Evolutionary conservation across 805 yeast genomes (phyloP), one percentile per base, ranked within the genome.

Genomic region (Metschnikowia borealis): DNA sequence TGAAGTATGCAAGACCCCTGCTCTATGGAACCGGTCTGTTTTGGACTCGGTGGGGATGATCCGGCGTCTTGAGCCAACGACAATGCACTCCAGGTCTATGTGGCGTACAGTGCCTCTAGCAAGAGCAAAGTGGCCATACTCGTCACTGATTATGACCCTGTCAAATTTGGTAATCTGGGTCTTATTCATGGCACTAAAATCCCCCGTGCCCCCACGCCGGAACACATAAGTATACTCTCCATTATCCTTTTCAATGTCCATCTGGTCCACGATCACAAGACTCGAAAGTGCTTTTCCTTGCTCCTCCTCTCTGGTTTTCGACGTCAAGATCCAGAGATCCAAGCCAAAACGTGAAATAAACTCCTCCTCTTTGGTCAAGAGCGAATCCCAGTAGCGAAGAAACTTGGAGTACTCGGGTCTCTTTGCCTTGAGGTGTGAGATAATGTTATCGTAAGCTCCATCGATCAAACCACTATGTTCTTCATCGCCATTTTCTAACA

Each of bases 61-160:
- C 58, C 81, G 72, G 55, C 88, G 75, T 48, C 75, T 72, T 1
- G 85, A 78, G 0, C 79, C 66, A 2, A 90, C 65, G 1, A 70
- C 68, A 2, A 89, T 62, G 6, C 64, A 57, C 6, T 70, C 69
- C 0, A 72, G 66, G 6, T 75, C 68, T 0, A 86, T 67, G 3
- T 62, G 57, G 5, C 70, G 66, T 3, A 90, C 74, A 40, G 63
- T 66, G 0, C 96, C 97, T 45, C 74, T 74, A 1, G 89, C 82
- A 21, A 91, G 60, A 0, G 88, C 86, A 64, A 84, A 84, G 62
- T 86, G 89, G 0, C 96, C 96, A 0, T 64, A 53, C 58, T 88
- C 95, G 63, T 87, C 96, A 61, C 96, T 89, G 1, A 90, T 70
- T 14, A 86, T 73, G 1, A 91, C 78, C 37, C 81, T 71, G 61